Evolutionary conservation across 148 eudicot species (phyloP).

Genomic region (Cornus controversa): DNA sequence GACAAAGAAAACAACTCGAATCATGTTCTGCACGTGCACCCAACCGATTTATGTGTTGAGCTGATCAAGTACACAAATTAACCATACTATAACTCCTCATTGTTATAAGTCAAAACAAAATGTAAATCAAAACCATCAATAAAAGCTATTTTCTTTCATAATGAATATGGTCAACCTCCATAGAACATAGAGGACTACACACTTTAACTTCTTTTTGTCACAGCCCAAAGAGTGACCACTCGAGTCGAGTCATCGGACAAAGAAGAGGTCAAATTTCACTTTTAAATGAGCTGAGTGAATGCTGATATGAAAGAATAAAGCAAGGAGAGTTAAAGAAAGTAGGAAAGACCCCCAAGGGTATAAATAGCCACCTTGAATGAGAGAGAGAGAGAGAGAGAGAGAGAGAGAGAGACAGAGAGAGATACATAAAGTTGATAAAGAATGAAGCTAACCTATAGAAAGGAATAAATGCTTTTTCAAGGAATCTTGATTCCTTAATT

Average conservation of each 20-base stretch:
- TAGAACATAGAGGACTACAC: background rate
- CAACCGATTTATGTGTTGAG: background rate
- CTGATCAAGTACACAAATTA: background rate
- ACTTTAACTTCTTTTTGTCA: slow-evolving; percentile 6
- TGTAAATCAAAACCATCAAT: background rate
- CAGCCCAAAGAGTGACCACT: slow-evolving; percentile 1
- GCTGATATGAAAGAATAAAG: background rate
- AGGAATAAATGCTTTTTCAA: slow-evolving; percentile 14
- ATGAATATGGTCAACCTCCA: background rate
- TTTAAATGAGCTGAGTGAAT: slow-evolving; percentile 4
- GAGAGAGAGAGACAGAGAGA: no score
- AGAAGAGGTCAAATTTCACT: slow-evolving; percentile 15
- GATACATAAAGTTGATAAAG: slow-evolving; percentile 35
- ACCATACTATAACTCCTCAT: background rate
- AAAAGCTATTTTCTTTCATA: background rate
- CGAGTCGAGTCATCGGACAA: background rate
- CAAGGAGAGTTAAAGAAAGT: background rate
- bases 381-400: no score
- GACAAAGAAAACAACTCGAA: background rate
- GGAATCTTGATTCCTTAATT: slow-evolving; percentile 22
- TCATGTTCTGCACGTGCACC: slow-evolving; percentile 12
- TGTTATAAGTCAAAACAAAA: slow-evolving; percentile 3
- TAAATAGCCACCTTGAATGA: slow-evolving; percentile 12
- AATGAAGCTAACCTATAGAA: slow-evolving; percentile 29
- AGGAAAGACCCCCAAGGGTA: background rate